phyloP scores from a whole-genome alignment of 495 filamentous ascomycete species.

The Penicillium salamii region DNA sequence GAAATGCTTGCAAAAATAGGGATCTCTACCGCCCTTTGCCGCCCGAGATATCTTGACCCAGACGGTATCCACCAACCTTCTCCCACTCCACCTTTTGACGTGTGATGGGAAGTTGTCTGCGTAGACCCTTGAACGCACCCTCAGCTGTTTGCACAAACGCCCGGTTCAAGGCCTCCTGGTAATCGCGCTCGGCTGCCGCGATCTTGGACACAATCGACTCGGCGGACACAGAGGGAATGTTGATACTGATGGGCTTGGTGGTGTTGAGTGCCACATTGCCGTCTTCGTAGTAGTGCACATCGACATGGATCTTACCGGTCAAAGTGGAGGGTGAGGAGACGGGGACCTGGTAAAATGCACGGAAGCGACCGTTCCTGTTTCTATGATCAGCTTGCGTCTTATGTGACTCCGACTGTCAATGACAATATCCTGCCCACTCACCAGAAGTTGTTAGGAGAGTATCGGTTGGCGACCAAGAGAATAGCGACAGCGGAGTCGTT shows the following conservation, averaged over 20 bases:
- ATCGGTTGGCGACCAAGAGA: conserved; percentile 88
- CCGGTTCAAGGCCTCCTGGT: conserved; percentile 92
- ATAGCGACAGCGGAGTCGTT: conserved; percentile 74
- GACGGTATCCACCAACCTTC: conserved; percentile 90
- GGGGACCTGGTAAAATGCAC: conserved; percentile 70
- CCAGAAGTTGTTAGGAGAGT: conserved; percentile 98
- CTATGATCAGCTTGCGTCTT: conserved; percentile 7
- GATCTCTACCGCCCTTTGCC: conserved; percentile 36
- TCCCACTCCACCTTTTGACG: conserved; percentile 99
- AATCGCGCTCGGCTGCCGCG: conserved; percentile 76
- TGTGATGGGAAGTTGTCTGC: conserved; percentile 91
- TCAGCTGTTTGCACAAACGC: conserved; percentile 87
- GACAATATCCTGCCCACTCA: conserved; percentile 29
- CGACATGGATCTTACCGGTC: conserved; percentile 48
- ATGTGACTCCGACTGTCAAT: background rate
- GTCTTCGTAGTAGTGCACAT: conserved; percentile 99
- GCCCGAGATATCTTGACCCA: conserved; percentile 66
- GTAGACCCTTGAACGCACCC: conserved; percentile 88
- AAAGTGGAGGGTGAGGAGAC: conserved; percentile 56
- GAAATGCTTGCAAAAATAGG: conserved; percentile 5
- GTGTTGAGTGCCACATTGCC: conserved; percentile 93
- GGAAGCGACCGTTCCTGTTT: conserved; percentile 89
- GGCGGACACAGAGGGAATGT: conserved; percentile 60
- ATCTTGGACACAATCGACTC: conserved; percentile 70
- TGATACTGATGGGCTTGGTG: conserved; percentile 64